These are phyloP conservation scores for Aspergillus neoniger DNA, from an alignment of 2,329 filamentous ascomycete species.

Conservation along the genomic window DNA sequence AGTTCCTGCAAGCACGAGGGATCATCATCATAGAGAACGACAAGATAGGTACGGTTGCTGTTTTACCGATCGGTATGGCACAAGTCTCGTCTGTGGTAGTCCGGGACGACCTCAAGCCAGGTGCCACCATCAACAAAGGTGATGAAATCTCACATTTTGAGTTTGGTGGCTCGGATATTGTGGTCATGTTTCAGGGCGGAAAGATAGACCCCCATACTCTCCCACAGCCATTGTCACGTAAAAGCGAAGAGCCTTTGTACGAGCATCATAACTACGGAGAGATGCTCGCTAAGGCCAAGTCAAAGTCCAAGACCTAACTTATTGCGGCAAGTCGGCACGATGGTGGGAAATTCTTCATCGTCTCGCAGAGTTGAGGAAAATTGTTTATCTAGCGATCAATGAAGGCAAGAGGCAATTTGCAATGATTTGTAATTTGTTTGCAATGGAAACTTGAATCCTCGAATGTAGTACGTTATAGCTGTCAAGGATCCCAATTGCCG, in stretches of 20 bases:
- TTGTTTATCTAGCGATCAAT: too few species aligned
- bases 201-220: neutral
- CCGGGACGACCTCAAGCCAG: constrained; percentile 17
- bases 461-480: neutral
- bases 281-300: neutral
- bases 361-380: neutral
- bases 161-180: constrained; percentile 48
- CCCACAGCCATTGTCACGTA: neutral
- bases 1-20: constrained; percentile 45
- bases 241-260: neutral
- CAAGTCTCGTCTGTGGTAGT: constrained; percentile 46
- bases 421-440: neutral
- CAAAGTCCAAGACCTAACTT: neutral
- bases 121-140: constrained; percentile 38
- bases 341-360: neutral
- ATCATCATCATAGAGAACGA: constrained; percentile 43
- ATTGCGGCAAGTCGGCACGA: neutral
- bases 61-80: constrained; percentile 51
- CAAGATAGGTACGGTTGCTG: constrained; percentile 40
- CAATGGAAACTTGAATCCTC: neutral
- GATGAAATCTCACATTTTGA: constrained; percentile 48
- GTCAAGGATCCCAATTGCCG: neutral
- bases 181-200: constrained; percentile 41
- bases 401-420: neutral
- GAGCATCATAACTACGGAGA: neutral